Conservation (phyloP, 768 basidiomycete genomes). For the Lactarius tabidus region DNA sequence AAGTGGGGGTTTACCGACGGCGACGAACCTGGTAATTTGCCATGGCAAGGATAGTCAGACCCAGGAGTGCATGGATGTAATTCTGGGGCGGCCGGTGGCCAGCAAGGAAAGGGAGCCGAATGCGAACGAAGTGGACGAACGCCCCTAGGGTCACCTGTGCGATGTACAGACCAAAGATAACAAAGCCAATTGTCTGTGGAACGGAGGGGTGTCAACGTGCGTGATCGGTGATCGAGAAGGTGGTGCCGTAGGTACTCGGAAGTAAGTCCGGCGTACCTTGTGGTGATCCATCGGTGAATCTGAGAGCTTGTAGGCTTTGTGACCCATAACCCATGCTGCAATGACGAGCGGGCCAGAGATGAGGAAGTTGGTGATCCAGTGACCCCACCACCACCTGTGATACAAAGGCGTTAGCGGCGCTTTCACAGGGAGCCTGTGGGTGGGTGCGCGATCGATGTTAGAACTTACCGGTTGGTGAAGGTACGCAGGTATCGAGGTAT, state of each 20-base stretch:
- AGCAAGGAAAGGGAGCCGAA: constrained; percentile 35
- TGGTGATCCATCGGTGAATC: constrained; percentile 37
- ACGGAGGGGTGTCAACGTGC: not conserved
- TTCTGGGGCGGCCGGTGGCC: constrained; percentile 38
- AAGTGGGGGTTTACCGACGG: not conserved
- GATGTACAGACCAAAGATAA: constrained; percentile 51
- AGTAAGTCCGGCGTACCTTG: constrained; percentile 25
- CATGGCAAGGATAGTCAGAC: constrained; percentile 50
- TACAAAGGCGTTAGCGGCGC: not conserved
- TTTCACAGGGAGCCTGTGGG: not conserved
- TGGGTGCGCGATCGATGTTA: not conserved
- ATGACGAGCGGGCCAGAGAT: constrained; percentile 53
- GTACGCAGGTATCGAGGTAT: constrained; percentile 19
- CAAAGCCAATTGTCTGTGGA: constrained; percentile 47
- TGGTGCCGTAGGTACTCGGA: not conserved
- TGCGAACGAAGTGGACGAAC: constrained; percentile 52
- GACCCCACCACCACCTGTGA: constrained; percentile 19
- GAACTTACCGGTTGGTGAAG: constrained; percentile 13
- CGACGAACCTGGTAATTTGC: constrained; percentile 43
- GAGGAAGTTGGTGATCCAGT: constrained; percentile 7
- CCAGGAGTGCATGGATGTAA: constrained; percentile 43
- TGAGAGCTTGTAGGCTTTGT: not conserved
- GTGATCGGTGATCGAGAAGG: not conserved
- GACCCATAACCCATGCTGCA: constrained; percentile 44
- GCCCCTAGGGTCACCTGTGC: constrained; percentile 46